Evolutionary conservation across 768 basidiomycete species (phyloP).

Genomic region (Pisolithus orientalis): DNA sequence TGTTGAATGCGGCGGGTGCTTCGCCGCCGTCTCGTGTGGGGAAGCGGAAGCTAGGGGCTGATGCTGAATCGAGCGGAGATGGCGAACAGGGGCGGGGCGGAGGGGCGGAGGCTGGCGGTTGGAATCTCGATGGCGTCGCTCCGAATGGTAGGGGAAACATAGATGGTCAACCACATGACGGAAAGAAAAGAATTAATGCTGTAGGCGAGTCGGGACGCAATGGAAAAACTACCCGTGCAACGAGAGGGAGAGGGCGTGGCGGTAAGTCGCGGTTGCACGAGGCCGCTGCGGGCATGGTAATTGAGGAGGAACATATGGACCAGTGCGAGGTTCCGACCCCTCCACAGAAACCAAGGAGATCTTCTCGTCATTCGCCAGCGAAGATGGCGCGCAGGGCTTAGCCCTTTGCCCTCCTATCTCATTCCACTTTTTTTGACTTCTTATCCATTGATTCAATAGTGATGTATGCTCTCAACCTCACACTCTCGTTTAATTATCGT

Average conservation of each 20-base stretch:
- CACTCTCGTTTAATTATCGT: slow-evolving; percentile 13
- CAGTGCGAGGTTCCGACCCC: slow-evolving; percentile 20
- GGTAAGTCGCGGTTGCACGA: slow-evolving; percentile 19
- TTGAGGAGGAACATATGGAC: slow-evolving; percentile 22
- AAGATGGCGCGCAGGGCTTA: slow-evolving; percentile 21
- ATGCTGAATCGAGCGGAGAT: slow-evolving; percentile 22
- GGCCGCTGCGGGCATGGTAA: slow-evolving; percentile 18
- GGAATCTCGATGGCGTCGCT: neutral
- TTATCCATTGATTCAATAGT: neutral
- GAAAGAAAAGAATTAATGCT: neutral
- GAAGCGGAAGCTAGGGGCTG: slow-evolving; percentile 33
- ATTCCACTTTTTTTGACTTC: neutral
- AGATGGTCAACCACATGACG: neutral
- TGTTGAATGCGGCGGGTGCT: slow-evolving; percentile 34
- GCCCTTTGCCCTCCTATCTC: slow-evolving; percentile 5
- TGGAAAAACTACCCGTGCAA: slow-evolving; percentile 10
- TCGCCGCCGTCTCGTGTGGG: slow-evolving; percentile 18
- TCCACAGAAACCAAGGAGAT: slow-evolving; percentile 24
- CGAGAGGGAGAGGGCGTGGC: slow-evolving; percentile 16
- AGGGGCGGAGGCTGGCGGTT: neutral
- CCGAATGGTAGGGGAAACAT: neutral
- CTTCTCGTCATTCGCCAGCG: slow-evolving; percentile 28
- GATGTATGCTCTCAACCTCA: slow-evolving; percentile 6
- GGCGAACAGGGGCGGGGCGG: slow-evolving; percentile 6
- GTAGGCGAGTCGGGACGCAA: neutral